Conservation (phyloP, 2,329 filamentous ascomycete species). For the Gaeumannomyces tritici region DNA sequence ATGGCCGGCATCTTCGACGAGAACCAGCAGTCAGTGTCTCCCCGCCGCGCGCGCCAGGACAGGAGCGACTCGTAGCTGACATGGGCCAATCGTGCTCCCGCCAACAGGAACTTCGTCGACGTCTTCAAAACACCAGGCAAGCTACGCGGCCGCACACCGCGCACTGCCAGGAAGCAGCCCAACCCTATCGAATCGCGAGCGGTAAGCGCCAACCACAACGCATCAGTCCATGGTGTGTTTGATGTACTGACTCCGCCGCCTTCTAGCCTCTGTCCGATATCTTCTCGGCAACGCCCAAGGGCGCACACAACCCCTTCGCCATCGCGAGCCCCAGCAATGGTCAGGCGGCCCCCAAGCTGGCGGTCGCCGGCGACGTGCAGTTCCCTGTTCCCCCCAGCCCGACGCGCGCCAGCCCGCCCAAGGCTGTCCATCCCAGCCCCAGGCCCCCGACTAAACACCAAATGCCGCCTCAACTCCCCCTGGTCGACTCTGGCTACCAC, state of each 20-base stretch:
- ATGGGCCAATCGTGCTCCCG: background rate
- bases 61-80: background rate
- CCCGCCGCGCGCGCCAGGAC: background rate
- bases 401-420: constrained; percentile 21
- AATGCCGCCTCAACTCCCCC: constrained; percentile 17
- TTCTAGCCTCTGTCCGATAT: constrained; percentile 49
- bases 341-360: constrained; percentile 48
- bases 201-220: constrained; percentile 34
- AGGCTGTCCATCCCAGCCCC: constrained; percentile 23
- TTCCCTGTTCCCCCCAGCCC: constrained; percentile 16
- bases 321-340: constrained; percentile 35
- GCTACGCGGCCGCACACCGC: constrained; percentile 70
- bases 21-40: constrained; percentile 65
- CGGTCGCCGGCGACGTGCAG: constrained; percentile 45
- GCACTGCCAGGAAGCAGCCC: constrained; percentile 51
- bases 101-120: constrained; percentile 71
- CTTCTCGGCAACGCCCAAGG: constrained; percentile 45
- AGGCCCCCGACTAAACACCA: constrained; percentile 18
- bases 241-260: constrained; percentile 15
- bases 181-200: constrained; percentile 49
- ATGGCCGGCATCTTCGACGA: constrained; percentile 90
- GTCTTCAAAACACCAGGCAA: constrained; percentile 93
- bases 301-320: constrained; percentile 43
- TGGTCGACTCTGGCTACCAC: constrained; percentile 61
- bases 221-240: too few relatives aligned